A percentile compares a stretch with the other conserved stretches of the same genome.
phyloP scores from a whole-genome alignment of 371 early-diverging fungal genomes.

The Mortierella sp. region DNA sequence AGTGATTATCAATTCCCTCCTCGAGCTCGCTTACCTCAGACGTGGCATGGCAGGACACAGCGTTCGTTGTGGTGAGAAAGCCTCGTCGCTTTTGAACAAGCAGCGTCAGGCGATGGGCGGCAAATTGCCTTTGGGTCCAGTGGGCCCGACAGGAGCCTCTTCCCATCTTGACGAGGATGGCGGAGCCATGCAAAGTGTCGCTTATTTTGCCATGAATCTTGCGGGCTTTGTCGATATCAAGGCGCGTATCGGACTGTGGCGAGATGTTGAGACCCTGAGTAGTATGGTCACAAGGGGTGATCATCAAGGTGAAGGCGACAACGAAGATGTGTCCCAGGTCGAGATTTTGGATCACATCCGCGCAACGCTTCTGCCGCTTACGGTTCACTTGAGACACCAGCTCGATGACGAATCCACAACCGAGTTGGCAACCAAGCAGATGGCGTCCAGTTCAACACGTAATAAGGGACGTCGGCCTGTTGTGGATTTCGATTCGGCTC shows the following conservation, averaged over 20 bases:
- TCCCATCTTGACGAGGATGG: constrained; percentile 23
- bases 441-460: constrained; percentile 28
- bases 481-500: constrained; percentile 39
- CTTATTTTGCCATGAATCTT: constrained; percentile 47
- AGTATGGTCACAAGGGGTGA: constrained; percentile 18
- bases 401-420: constrained; percentile 48
- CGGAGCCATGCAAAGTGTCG: constrained; percentile 31
- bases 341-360: constrained; percentile 52
- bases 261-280: constrained; percentile 35
- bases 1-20: constrained; percentile 45
- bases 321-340: constrained; percentile 26
- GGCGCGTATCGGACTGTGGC: constrained; percentile 52
- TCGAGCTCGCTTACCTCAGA: constrained; percentile 51
- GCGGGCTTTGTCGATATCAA: constrained; percentile 52
- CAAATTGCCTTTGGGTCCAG: constrained; percentile 11
- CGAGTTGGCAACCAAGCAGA: constrained; percentile 31
- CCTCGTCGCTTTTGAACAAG: constrained; percentile 44
- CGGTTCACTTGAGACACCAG: constrained; percentile 45
- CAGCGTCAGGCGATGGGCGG: constrained; percentile 31
- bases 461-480: constrained; percentile 23
- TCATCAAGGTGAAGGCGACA: constrained; percentile 5
- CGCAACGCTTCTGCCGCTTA: constrained; percentile 44
- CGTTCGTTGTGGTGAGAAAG: constrained; percentile 53
- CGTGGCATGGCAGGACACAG: constrained; percentile 43
- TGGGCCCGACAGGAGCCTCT: background rate